These are phyloP conservation scores for Microdochium paspali DNA, from an alignment of 2,329 filamentous ascomycete species.

Conservation along the genomic window DNA sequence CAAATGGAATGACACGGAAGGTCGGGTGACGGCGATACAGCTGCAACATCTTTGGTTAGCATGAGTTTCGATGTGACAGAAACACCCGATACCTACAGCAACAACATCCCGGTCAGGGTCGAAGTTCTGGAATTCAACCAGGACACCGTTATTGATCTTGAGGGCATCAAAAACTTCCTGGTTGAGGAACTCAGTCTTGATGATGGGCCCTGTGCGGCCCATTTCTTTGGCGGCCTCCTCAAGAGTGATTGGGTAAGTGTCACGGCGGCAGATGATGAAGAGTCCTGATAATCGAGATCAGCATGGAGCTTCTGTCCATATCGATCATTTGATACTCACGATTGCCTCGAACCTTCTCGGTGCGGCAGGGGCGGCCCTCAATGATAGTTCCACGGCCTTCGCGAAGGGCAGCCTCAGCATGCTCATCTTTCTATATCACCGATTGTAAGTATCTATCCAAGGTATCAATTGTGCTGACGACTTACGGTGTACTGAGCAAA, in stretches of 20 bases:
- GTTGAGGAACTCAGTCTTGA: constrained; percentile 25
- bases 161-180: constrained; percentile 20
- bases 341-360: constrained; percentile 50
- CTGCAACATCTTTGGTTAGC: constrained; percentile 5
- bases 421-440: constrained; percentile 28
- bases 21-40: constrained; percentile 22
- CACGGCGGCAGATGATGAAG: constrained; percentile 31
- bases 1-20: constrained; percentile 20
- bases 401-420: constrained; percentile 38
- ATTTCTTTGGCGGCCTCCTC: constrained; percentile 36
- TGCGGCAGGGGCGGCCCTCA: constrained; percentile 47
- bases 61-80: neutral
- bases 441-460: constrained; percentile 12
- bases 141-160: constrained; percentile 25
- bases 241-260: constrained; percentile 18
- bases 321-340: constrained; percentile 27
- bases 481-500: constrained; percentile 55
- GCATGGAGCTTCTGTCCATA: neutral
- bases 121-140: constrained; percentile 41
- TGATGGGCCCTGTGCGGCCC: constrained; percentile 31
- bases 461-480: constrained; percentile 1
- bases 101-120: constrained; percentile 40
- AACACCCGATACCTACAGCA: constrained; percentile 31
- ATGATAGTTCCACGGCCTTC: constrained; percentile 38
- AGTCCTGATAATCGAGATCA: constrained; percentile 27